These are phyloP conservation scores for Saururus chinensis DNA, from an alignment of 164 flowering plant species.

Conservation along the genomic window DNA sequence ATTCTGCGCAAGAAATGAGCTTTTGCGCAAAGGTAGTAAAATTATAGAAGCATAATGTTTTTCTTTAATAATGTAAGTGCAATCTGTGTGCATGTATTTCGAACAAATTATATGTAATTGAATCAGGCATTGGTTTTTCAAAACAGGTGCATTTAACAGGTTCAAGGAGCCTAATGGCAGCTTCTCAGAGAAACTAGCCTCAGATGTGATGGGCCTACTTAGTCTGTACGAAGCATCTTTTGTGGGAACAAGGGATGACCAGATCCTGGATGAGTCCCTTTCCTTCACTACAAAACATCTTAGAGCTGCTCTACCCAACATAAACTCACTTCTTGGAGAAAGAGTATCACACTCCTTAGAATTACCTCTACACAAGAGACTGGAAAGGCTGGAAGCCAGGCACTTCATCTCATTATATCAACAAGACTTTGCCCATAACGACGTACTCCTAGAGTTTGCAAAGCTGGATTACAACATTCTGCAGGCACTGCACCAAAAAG, in stretches of 20 bases:
- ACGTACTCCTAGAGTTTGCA: slow-evolving; percentile 8
- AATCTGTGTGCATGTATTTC: no score
- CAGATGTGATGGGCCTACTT: neutral
- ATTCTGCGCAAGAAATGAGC: no score
- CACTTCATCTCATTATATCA: slow-evolving; percentile 5
- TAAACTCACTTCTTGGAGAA: neutral
- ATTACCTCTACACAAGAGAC: slow-evolving; percentile 11
- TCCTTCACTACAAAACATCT: slow-evolving; percentile 11
- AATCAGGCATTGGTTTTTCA: neutral
- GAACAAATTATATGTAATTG: no score
- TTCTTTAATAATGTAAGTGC: no score
- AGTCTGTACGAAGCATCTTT: slow-evolving; percentile 20
- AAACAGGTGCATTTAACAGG: neutral
- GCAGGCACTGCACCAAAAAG: slow-evolving; percentile 5
- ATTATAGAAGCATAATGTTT: no score
- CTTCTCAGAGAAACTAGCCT: neutral
- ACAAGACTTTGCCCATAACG: neutral
- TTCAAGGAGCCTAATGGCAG: neutral
- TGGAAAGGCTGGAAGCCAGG: slow-evolving; percentile 10
- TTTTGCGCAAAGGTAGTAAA: no score
- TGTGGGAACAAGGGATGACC: slow-evolving; percentile 13
- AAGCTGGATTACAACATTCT: slow-evolving; percentile 16
- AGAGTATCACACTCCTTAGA: slow-evolving; percentile 8
- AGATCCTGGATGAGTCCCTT: slow-evolving; percentile 15
- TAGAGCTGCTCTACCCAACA: neutral